Base-by-base conservation (phyloP, 108 stramenopile species). In the Bacterosira constricta region DNA sequence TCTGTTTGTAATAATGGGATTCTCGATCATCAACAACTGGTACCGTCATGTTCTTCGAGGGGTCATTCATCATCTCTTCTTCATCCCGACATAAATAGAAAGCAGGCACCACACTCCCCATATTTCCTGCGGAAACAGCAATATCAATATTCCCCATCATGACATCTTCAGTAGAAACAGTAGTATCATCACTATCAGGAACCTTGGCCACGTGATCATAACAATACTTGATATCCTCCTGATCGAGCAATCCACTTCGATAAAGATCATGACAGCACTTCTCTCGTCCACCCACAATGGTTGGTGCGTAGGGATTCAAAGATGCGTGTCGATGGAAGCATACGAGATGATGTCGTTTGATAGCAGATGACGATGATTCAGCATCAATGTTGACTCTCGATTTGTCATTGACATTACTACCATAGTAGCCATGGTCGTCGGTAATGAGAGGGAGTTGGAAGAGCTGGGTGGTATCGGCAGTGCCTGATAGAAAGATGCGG, bases 201-300 rank as follows among this genome's bases (percentile, higher is more conserved):
- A 78, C 17, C 37, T 37, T 11, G 20, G 70, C 70, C n/a, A 71
- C 57, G 21, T 20, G 60, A 49, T 71, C 70, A 31, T 56, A 31
- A 42, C 63, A 70, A 35, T 65, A 38, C 11, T 39, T 45, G 31
- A 29, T 8, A 1, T 36, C 10, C 1, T 34, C n/a, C 17, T 31
- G 2, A 13, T 51, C 42, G 9, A 73, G 41, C 34, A 73, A 45
- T 36, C 63, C 63, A 7, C 29, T 56, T 1, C 21, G 34, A 31
- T 53, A 54, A 1, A 73, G 21, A 29, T 64, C 72, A 29, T 53
- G 26, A 46, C 72, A 73, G 59, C 72, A 73, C 34, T 47, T 46
- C n/a, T 63, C 41, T 53, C 65, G 25, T 32, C 29, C 47, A 31
- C n/a, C 2, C n/a, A 2, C n/a, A 29, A 31, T 29, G 6, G 47